Conservation (phyloP, 2,329 filamentous ascomycete species). For the Penicillium sp. region DNA sequence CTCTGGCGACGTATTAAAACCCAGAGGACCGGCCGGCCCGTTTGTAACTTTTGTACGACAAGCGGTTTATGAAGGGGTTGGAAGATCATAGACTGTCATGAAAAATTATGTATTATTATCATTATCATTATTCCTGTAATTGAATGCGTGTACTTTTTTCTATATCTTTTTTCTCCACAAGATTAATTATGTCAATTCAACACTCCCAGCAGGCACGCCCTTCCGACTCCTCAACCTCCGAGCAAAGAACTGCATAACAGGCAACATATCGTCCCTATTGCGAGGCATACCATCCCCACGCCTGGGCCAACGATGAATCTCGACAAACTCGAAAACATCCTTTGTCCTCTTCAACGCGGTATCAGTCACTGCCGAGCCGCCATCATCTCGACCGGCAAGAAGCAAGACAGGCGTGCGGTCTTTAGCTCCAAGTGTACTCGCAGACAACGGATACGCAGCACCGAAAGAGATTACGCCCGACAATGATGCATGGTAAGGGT, state of each 20-base stretch:
- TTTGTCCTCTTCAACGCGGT: slow-evolving; percentile 62
- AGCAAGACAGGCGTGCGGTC: slow-evolving; percentile 40
- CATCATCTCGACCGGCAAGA: slow-evolving; percentile 35
- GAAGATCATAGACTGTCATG: too few relatives aligned
- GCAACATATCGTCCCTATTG: slow-evolving; percentile 78
- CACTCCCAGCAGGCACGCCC: slow-evolving; percentile 44
- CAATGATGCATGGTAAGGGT: slow-evolving; percentile 18
- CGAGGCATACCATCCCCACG: slow-evolving; percentile 77
- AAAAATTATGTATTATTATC: background rate
- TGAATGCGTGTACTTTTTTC: background rate
- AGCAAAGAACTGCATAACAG: slow-evolving; percentile 74
- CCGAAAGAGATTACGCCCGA: slow-evolving; percentile 43
- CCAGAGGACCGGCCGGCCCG: background rate
- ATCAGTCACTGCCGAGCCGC: slow-evolving; percentile 53
- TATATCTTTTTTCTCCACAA: background rate
- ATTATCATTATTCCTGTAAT: slow-evolving; percentile 2
- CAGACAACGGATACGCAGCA: slow-evolving; percentile 36
- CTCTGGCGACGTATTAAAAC: background rate
- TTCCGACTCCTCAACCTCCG: slow-evolving; percentile 39
- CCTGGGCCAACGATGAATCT: slow-evolving; percentile 66
- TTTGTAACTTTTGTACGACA: background rate
- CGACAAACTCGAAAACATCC: slow-evolving; percentile 62
- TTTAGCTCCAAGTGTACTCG: slow-evolving; percentile 27
- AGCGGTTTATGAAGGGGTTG: slow-evolving; percentile 3
- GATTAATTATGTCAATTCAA: slow-evolving; percentile 35